These are phyloP conservation scores for Aspergillus carbonarius DNA, from an alignment of 2,329 filamentous ascomycete genomes.

Conservation along the genomic window DNA sequence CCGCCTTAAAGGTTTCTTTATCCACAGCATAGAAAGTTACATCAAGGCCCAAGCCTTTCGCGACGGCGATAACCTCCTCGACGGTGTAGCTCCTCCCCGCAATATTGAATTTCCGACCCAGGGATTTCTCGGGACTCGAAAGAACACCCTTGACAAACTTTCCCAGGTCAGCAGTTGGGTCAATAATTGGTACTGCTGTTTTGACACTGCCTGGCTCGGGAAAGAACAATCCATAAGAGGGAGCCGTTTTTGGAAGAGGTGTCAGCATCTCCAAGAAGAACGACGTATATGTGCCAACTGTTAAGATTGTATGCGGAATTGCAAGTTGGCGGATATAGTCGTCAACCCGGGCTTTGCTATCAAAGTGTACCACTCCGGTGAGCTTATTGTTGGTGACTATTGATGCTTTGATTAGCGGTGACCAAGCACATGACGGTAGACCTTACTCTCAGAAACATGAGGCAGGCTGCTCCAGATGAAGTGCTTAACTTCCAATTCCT, in stretches of 20 bases:
- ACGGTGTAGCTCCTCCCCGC: slow-evolving; percentile 46
- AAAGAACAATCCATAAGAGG: neutral
- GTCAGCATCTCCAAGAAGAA: slow-evolving; percentile 8
- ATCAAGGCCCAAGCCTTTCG: slow-evolving; percentile 41
- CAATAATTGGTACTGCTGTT: slow-evolving; percentile 11
- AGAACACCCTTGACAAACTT: slow-evolving; percentile 32
- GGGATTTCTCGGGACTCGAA: slow-evolving; percentile 34
- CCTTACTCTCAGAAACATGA: slow-evolving; percentile 21
- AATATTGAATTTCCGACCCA: slow-evolving; percentile 47
- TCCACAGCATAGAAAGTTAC: slow-evolving; percentile 7
- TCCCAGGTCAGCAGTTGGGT: slow-evolving; percentile 14
- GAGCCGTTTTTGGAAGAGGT: neutral
- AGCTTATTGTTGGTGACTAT: slow-evolving; percentile 30
- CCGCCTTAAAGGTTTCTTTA: slow-evolving; percentile 36
- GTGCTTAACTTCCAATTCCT: slow-evolving; percentile 6
- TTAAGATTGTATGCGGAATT: slow-evolving; percentile 7
- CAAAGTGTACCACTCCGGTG: slow-evolving; percentile 49
- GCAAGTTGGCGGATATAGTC: slow-evolving; percentile 45
- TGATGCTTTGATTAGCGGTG: neutral
- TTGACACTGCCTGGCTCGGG: neutral
- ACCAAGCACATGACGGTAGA: neutral
- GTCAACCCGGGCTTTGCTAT: slow-evolving; percentile 57
- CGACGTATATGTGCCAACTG: slow-evolving; percentile 17
- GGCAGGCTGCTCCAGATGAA: slow-evolving; percentile 19
- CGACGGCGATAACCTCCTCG: slow-evolving; percentile 41